Evolutionary conservation across 2,329 filamentous ascomycete genomes (phyloP).

Genomic region (Phialophora verrucosa): DNA sequence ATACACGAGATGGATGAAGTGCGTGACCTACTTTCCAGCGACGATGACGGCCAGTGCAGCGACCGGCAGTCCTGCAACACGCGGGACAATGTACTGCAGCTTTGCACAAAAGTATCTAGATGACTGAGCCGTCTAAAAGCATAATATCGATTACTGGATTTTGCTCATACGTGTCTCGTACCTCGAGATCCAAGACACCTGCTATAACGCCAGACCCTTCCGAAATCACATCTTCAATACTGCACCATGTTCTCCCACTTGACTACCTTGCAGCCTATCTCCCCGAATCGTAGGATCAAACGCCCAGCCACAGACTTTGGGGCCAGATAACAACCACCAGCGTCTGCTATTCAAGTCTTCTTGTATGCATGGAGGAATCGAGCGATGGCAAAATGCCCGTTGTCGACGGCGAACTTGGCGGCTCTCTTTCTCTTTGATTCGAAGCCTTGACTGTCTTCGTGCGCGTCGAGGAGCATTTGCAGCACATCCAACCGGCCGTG

Average conservation of each 20-base stretch:
- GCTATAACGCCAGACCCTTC: background rate
- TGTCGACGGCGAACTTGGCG: background rate
- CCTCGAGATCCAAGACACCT: background rate
- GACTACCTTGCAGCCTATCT: background rate
- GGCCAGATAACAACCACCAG: background rate
- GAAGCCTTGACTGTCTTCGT: background rate
- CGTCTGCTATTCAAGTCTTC: background rate
- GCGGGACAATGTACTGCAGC: background rate
- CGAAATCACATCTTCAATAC: background rate
- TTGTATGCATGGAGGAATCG: background rate
- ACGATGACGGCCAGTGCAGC: too few species aligned
- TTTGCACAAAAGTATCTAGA: background rate
- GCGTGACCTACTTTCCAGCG: too few species aligned
- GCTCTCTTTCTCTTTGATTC: background rate
- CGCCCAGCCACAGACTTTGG: background rate
- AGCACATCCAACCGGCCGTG: slow-evolving; percentile 43
- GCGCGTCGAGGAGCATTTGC: slow-evolving; percentile 39
- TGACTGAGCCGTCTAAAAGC: background rate
- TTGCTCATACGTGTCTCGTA: background rate
- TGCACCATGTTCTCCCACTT: background rate
- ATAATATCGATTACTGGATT: background rate
- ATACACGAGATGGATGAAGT: too few species aligned
- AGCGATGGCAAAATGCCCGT: background rate
- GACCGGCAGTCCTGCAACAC: too few species aligned
- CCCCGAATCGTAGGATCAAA: background rate